A percentile compares a stretch with the other conserved stretches of the same genome.
Conservation (phyloP, 495 filamentous ascomycete genomes). For the Penicillium flavigenum region DNA sequence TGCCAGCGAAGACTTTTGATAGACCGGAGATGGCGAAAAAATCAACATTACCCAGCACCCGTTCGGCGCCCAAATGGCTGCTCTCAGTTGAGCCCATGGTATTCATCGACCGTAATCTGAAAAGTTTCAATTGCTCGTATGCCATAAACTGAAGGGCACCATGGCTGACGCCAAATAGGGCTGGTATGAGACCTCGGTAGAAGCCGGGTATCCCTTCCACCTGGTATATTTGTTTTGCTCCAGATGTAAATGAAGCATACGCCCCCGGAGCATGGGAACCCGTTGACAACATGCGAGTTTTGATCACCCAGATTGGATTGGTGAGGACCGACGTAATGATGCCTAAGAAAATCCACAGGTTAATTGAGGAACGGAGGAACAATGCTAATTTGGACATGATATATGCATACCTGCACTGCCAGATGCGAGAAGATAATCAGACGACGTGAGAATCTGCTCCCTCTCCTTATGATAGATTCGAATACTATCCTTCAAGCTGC, state of each 20-base stretch:
- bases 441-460: constrained; percentile 52
- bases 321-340: constrained; percentile 73
- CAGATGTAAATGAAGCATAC: constrained; percentile 73
- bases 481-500: constrained; percentile 54
- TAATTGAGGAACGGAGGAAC: neutral
- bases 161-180: constrained; percentile 87
- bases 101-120: constrained; percentile 33
- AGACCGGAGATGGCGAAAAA: constrained; percentile 72
- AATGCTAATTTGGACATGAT: neutral
- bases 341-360: constrained; percentile 38
- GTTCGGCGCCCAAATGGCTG: constrained; percentile 9
- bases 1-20: constrained; percentile 85
- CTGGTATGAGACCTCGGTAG: constrained; percentile 79
- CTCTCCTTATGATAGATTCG: constrained; percentile 18
- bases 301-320: constrained; percentile 98
- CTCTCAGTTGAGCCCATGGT: neutral
- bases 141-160: constrained; percentile 95
- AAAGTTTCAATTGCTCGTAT: constrained; percentile 82
- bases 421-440: constrained; percentile 82
- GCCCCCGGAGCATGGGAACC: constrained; percentile 70
- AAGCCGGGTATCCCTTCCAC: constrained; percentile 75
- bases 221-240: constrained; percentile 59
- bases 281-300: constrained; percentile 93
- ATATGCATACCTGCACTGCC: constrained; percentile 60
- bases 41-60: constrained; percentile 67